Conservation (phyloP, 2,329 filamentous ascomycete species). For the Botrytis tulipae region DNA sequence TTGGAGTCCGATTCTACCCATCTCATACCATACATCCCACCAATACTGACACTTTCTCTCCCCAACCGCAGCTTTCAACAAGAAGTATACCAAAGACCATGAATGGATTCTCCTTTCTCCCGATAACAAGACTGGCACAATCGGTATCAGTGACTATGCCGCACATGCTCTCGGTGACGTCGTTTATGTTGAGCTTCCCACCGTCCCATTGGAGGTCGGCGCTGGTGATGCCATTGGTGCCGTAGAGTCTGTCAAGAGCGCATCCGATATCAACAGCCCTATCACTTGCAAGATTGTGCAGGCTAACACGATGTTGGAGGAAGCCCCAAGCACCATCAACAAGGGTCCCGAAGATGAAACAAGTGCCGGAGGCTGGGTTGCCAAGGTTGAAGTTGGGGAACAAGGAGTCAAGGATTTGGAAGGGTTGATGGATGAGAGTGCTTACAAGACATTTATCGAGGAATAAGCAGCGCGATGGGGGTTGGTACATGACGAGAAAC, state of each 20-base stretch:
- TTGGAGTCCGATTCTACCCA: background rate
- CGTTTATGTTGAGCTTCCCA: slow-evolving; percentile 93
- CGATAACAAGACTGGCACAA: slow-evolving; percentile 76
- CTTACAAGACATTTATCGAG: slow-evolving; percentile 72
- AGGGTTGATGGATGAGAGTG: slow-evolving; percentile 70
- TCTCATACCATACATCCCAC: background rate
- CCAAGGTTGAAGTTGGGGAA: slow-evolving; percentile 76
- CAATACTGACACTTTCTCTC: slow-evolving; percentile 7
- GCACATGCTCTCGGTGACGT: slow-evolving; percentile 92
- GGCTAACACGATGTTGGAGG: slow-evolving; percentile 73
- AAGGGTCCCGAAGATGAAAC: slow-evolving; percentile 76
- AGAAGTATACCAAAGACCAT: slow-evolving; percentile 95
- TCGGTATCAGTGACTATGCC: slow-evolving; percentile 89
- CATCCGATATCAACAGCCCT: slow-evolving; percentile 94
- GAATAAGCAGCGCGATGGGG: slow-evolving; percentile 19
- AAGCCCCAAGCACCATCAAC: slow-evolving; percentile 86
- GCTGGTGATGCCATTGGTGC: slow-evolving; percentile 86
- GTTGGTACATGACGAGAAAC: background rate
- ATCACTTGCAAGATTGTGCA: slow-evolving; percentile 73
- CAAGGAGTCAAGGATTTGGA: slow-evolving; percentile 66
- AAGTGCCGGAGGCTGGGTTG: slow-evolving; percentile 84
- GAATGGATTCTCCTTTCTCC: slow-evolving; percentile 93
- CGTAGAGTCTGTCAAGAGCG: slow-evolving; percentile 97
- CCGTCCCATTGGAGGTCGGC: slow-evolving; percentile 63
- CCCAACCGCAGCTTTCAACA: slow-evolving; percentile 39